Evolutionary conservation across 2,329 filamentous ascomycete species (phyloP), one percentile per base, ranked within the genome.

Genomic region (Lizonia empirigonia): DNA sequence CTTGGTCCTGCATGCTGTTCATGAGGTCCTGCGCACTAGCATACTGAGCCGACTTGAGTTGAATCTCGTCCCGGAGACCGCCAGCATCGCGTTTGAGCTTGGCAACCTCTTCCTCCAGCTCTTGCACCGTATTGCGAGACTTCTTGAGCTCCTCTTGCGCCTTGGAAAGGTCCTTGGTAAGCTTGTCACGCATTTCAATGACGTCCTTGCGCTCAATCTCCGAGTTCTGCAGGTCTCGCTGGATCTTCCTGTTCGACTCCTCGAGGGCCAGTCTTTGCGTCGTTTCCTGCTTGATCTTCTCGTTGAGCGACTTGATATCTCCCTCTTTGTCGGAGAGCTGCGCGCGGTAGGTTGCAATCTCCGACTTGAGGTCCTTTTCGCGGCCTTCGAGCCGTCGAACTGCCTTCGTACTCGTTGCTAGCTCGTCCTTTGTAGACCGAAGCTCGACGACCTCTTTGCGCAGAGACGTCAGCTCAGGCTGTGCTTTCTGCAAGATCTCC

Each of bases 1-100:
- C 88, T 76, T 97, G 91, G 64, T 97, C 91, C 54, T 92, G 89
- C 90, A 97, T 94, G 69, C 90, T 96, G 64, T 87, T 87, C 71
- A 97, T 85, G 12, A 97, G 77, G 41, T 87, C 89, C 71, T 97
- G 90, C 0, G 91, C 89, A 60, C 87, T 96, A 44, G 84, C 83
- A 66, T 96, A 92, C 73, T 97, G 91, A 30, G 90, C 89, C 2
- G 85, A 83, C 78, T 94, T 96, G 53, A 96, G 82, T 46, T 92
- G 85, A 0, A 89, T 83, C 63, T 97, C 92, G 59, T 96, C 91
- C 33, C 86, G 83, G 16, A 92, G 77, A 15, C 80, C 78, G 5
- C 80, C 80, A 24, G 86, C 82, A 57, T 96, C 89, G 23, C 83
- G 83, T 39, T 81, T 83, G 23, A 95, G 72, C 65, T 85, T 86